Percentiles rank a stretch among this genome's conserved stretches.
Conservation (phyloP, 179 eudicot species). For the Carnegiea gigantea region DNA sequence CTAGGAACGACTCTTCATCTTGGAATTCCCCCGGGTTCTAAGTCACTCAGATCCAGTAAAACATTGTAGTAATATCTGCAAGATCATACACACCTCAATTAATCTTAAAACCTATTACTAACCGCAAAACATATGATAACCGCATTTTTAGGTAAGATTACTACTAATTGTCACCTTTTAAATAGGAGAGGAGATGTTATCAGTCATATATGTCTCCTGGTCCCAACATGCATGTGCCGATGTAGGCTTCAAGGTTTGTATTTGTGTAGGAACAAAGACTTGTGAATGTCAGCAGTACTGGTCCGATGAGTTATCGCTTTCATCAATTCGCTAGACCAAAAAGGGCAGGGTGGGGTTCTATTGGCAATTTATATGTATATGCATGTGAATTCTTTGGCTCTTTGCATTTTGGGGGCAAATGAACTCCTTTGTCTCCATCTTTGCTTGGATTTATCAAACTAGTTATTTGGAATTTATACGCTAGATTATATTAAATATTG, state of each 20-base stretch:
- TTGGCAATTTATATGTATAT: slow-evolving; percentile 9
- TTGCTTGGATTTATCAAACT: neutral
- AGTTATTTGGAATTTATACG: neutral
- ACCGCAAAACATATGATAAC: no score
- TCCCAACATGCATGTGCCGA: neutral
- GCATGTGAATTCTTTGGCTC: slow-evolving; percentile 4
- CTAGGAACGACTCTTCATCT: no score
- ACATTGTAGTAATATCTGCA: no score
- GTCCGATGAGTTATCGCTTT: neutral
- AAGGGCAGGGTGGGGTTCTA: neutral
- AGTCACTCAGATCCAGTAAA: no score
- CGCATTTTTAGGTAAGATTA: no score
- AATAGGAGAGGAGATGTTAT: neutral
- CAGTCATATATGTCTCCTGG: neutral
- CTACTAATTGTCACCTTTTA: no score
- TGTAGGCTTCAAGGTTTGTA: no score
- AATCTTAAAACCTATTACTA: no score
- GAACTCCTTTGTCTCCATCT: neutral
- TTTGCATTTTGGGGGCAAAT: neutral
- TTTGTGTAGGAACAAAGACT: slow-evolving; percentile 3
- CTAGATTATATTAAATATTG: neutral
- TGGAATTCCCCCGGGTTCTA: no score
- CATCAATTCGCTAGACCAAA: neutral
- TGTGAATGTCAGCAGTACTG: neutral
- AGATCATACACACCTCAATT: no score